phyloP scores from a whole-genome alignment of 345 rosid genomes.

The Melaleuca quinquenervia region DNA sequence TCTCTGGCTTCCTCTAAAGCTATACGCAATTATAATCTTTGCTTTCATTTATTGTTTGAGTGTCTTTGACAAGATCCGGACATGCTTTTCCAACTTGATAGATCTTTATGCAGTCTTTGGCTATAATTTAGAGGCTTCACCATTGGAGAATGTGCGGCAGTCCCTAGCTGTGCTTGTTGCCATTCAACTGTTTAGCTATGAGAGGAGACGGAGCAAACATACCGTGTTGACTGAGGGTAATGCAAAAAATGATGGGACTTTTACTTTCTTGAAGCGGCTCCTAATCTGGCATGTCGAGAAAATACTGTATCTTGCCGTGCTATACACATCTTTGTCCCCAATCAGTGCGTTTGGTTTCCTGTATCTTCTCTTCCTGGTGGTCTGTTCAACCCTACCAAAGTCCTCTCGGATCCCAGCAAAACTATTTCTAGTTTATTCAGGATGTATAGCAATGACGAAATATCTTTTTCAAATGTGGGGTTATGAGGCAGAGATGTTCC shows the following conservation, averaged over 20 bases:
- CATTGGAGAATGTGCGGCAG: conserved; percentile 20
- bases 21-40: conserved; percentile 23
- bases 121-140: conserved; percentile 19
- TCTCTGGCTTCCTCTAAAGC: conserved; percentile 30
- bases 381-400: conserved; percentile 28
- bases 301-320: conserved; percentile 18
- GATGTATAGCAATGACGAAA: conserved; percentile 20
- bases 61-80: conserved; percentile 9
- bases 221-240: background rate
- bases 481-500: conserved; percentile 18
- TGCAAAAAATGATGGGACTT: background rate
- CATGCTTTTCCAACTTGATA: conserved; percentile 15
- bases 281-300: conserved; percentile 32
- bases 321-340: conserved; percentile 31
- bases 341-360: conserved; percentile 25
- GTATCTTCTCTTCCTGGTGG: conserved; percentile 22
- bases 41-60: conserved; percentile 19
- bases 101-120: conserved; percentile 16
- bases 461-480: conserved; percentile 35
- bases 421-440: conserved; percentile 25
- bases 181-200: conserved; percentile 35
- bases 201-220: conserved; percentile 19
- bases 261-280: conserved; percentile 17
- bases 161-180: conserved; percentile 24
- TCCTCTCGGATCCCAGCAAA: conserved; percentile 26